A percentile compares a stretch with the other conserved stretches of the same genome.
phyloP scores from a whole-genome alignment of 805 yeast species.

The Saturnispora sanitii region DNA sequence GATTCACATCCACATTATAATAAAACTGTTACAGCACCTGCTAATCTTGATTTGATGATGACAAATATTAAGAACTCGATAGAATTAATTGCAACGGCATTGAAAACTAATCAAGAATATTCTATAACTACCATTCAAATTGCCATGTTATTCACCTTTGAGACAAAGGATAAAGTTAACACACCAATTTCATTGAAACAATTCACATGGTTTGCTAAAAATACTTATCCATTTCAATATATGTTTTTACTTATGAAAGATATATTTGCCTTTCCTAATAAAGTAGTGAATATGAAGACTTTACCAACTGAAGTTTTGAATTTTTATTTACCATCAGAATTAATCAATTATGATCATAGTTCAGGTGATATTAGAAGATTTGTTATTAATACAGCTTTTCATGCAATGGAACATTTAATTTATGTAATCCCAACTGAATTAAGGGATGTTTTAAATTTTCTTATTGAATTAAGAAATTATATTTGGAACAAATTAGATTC shows the following conservation, averaged over 20 bases:
- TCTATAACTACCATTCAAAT: conserved; percentile 7
- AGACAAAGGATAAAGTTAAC: conserved; percentile 8
- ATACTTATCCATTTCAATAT: conserved; percentile 13
- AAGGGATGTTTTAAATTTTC: conserved; percentile 9
- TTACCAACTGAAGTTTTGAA: conserved; percentile 10
- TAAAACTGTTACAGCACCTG: conserved; percentile 9
- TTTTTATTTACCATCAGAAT: conserved; percentile 9
- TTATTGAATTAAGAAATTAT: conserved; percentile 8
- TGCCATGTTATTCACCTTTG: conserved; percentile 8
- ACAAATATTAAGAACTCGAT: conserved; percentile 6
- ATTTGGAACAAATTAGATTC: conserved; percentile 1
- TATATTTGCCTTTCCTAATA: conserved; percentile 11
- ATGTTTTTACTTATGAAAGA: conserved; percentile 11
- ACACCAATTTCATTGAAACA: neutral
- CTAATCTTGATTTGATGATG: conserved; percentile 4
- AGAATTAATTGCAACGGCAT: conserved; percentile 7
- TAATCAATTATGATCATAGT: conserved; percentile 1
- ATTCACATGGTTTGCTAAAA: conserved; percentile 13
- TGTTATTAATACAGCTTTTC: conserved; percentile 9
- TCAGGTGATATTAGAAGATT: conserved; percentile 11
- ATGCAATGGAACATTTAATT: neutral
- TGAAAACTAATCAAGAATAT: conserved; percentile 7
- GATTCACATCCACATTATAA: conserved; percentile 10
- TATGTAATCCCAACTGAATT: conserved; percentile 7
- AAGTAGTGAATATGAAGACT: conserved; percentile 5